Percentiles rank a stretch among this genome's conserved stretches.
phyloP scores from a whole-genome alignment of 1,139 yeast species.

The Torulaspora pretoriensis region DNA sequence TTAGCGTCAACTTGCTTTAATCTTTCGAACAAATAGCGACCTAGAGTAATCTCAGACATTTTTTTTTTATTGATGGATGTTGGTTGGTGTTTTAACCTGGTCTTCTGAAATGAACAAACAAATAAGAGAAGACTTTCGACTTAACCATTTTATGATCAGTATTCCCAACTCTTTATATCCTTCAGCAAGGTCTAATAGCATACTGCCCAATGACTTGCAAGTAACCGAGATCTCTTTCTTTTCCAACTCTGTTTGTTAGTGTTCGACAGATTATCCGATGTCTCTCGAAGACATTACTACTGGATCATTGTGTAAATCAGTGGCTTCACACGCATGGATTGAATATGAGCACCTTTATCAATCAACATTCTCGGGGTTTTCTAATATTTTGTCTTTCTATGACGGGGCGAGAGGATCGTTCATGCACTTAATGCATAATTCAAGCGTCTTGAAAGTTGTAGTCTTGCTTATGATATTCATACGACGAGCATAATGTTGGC shows the following conservation, averaged over 20 bases:
- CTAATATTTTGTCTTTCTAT: too few species aligned
- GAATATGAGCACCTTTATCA: conserved; percentile 2
- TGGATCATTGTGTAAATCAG: background rate
- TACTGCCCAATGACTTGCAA: background rate
- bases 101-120: background rate
- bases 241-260: background rate
- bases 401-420: conserved; percentile 1
- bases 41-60: conserved; percentile 47
- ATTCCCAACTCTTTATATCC: conserved; percentile 3
- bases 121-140: background rate
- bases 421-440: conserved; percentile 9
- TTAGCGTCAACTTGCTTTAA: conserved; percentile 47
- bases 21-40: conserved; percentile 61
- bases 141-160: too few species aligned
- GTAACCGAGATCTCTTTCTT: conserved; percentile 2
- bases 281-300: background rate
- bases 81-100: conserved; percentile 6
- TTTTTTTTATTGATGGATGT: conserved; percentile 8
- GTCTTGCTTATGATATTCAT: background rate
- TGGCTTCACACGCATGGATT: background rate
- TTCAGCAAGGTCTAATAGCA: background rate
- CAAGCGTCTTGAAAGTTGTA: too few species aligned
- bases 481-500: too few species aligned
- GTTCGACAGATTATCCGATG: background rate
- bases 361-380: background rate